Percentiles rank a stretch among this genome's conserved stretches.
Conservation (phyloP, 106 monocot species). For the Dendrobium chrysotoxum region DNA sequence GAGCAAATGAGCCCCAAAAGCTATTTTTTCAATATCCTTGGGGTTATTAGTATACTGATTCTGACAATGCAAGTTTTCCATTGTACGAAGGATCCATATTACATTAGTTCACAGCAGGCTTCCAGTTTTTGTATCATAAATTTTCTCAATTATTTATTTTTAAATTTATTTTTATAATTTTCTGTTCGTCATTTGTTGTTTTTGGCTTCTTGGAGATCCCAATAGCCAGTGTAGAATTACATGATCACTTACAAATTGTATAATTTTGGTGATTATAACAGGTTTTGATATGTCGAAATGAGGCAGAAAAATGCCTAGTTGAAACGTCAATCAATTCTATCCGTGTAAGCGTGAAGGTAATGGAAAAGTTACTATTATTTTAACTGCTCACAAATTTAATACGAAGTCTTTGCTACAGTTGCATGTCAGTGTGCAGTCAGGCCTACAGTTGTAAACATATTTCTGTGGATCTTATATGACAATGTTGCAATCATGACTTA, state of each 20-base stretch:
- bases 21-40: too few species aligned
- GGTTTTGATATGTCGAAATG: constrained; percentile 94
- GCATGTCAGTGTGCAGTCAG: background rate
- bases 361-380: background rate
- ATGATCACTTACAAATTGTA: background rate
- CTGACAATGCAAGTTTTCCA: too few species aligned
- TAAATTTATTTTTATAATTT: constrained; percentile 9
- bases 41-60: too few species aligned
- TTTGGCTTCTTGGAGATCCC: background rate
- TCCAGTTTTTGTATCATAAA: background rate
- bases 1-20: too few species aligned
- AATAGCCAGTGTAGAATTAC: background rate
- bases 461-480: background rate
- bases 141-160: constrained; percentile 1
- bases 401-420: background rate
- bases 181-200: background rate
- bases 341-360: constrained; percentile 94
- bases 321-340: constrained; percentile 97
- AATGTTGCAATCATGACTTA: background rate
- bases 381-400: background rate
- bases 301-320: constrained; percentile 94
- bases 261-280: constrained; percentile 17
- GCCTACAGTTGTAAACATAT: background rate
- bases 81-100: too few species aligned
- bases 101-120: too few species aligned